phyloP scores from a whole-genome alignment of 768 basidiomycete genomes.

The Trametopsis cervina region DNA sequence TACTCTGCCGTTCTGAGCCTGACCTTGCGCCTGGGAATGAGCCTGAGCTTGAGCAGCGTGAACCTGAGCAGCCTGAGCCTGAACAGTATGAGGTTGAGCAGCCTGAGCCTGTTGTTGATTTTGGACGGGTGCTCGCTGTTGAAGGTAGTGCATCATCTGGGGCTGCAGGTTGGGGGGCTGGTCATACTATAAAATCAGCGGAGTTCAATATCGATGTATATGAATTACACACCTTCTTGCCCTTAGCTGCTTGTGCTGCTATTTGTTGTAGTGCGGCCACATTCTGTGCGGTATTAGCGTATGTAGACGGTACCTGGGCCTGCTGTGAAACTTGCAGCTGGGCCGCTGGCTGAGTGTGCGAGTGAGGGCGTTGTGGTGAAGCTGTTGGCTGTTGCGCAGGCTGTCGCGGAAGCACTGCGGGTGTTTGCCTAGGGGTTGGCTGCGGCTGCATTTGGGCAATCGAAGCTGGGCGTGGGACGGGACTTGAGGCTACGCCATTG shows the following conservation, averaged over 20 bases:
- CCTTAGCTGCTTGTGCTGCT: neutral
- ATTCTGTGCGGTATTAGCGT: too few relatives aligned
- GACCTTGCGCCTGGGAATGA: constrained; percentile 2
- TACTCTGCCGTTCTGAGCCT: constrained; percentile 10
- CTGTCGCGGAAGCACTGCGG: neutral
- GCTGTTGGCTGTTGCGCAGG: neutral
- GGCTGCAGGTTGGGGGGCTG: too few relatives aligned
- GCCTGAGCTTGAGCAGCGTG: constrained; percentile 7
- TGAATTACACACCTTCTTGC: constrained; percentile 9
- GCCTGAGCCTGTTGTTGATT: constrained; percentile 4
- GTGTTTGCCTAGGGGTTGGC: neutral
- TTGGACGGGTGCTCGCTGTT: constrained; percentile 2
- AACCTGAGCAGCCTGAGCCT: too few relatives aligned
- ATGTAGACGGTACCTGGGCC: neutral
- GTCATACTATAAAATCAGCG: too few relatives aligned
- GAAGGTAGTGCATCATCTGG: constrained; percentile 5
- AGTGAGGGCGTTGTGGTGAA: neutral
- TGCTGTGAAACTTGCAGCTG: constrained; percentile 14
- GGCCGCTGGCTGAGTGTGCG: constrained; percentile 6
- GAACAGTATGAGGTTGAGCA: neutral
- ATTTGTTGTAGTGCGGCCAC: neutral
- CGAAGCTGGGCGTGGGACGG: constrained; percentile 3
- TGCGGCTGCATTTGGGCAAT: neutral
- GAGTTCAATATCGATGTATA: too few relatives aligned
- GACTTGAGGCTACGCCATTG: neutral